A percentile compares a stretch with the other conserved stretches of the same genome.
These are phyloP conservation scores for Golubevia sp. DNA, from an alignment of 1,284 basidiomycete species.

Conservation along the genomic window DNA sequence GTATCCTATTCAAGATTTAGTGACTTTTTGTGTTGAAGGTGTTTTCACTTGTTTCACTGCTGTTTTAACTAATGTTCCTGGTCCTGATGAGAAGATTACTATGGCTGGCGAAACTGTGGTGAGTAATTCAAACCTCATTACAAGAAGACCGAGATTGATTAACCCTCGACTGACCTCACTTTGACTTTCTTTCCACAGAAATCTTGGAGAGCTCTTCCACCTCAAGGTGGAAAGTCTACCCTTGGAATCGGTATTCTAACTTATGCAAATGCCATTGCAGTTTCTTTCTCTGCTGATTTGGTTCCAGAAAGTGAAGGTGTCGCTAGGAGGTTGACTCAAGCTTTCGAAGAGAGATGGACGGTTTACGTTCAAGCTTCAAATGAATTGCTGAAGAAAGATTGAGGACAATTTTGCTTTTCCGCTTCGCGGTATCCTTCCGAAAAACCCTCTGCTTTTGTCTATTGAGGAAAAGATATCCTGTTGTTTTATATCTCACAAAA, in stretches of 20 bases:
- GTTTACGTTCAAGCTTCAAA: constrained; percentile 13
- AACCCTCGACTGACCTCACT: too few species aligned
- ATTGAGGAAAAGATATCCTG: too few species aligned
- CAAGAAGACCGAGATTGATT: too few species aligned
- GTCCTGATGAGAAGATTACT: constrained; percentile 28
- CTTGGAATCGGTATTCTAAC: constrained; percentile 54
- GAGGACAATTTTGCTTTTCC: too few species aligned
- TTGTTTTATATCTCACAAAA: too few species aligned
- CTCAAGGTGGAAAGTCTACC: constrained; percentile 48
- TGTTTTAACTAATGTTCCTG: constrained; percentile 56
- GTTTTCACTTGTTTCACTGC: constrained; percentile 31
- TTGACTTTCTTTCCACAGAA: too few species aligned
- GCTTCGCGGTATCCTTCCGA: too few species aligned
- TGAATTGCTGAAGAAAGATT: too few species aligned
- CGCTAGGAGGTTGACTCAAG: constrained; percentile 27
- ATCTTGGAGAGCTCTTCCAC: constrained; percentile 39
- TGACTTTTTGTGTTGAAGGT: background rate
- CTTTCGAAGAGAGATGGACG: constrained; percentile 30
- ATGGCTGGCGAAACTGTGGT: constrained; percentile 33
- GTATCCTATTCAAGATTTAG: constrained; percentile 5
- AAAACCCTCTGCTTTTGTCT: too few species aligned
- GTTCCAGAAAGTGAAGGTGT: constrained; percentile 35
- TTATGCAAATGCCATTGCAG: constrained; percentile 33
- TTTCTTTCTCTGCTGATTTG: constrained; percentile 47
- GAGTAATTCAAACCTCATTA: too few species aligned